Evolutionary conservation across 495 filamentous ascomycete genomes (phyloP), one percentile per base, ranked within the genome.

Genomic region (Xylaria cubensis): DNA sequence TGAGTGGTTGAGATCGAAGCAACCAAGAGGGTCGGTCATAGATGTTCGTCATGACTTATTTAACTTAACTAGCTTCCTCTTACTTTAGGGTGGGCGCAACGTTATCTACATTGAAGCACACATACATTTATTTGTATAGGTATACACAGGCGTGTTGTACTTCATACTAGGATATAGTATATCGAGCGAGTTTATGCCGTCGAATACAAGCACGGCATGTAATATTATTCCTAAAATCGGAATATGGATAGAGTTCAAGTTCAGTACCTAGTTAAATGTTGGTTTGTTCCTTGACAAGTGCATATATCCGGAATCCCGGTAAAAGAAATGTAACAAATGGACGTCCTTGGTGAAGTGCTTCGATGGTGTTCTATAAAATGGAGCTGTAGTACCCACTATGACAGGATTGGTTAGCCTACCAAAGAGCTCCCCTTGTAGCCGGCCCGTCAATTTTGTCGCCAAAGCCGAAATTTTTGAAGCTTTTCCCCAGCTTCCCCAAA

Each of bases 381-480:
- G 71, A 53, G 70, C 69, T 39, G 58, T 24, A 65, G 64, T 39
- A 42, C 56, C 26, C 64, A 51, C 77, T 71, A 78, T 42, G 19
- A 71, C 67, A 36, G n/a, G 29, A 41, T 65, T 6, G 19, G 74
- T 58, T 78, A 78, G 77, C 72, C 72, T 48, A 4, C 13, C 71
- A 24, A 24, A 24, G 74, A 73, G 74, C 75, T 73, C 72, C 64
- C 66, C 69, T 70, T 73, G 64, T 72, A 53, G 70, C 75, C 75
- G 75, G 61, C 66, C 74, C 75, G 64, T 73, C 75, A 39, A 70
- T 53, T 67, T 71, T 12, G 63, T 61, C 26, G 29, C 72, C 70
- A 72, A 72, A 53, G 75, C 72, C 74, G 73, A 79, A 78, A 73
- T 75, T 78, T 79, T 79, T 77, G 77, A 79, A 79, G 75, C 77